Evolutionary conservation across 208 protist species (phyloP).

Genomic region (Trypanosoma vivax): DNA sequence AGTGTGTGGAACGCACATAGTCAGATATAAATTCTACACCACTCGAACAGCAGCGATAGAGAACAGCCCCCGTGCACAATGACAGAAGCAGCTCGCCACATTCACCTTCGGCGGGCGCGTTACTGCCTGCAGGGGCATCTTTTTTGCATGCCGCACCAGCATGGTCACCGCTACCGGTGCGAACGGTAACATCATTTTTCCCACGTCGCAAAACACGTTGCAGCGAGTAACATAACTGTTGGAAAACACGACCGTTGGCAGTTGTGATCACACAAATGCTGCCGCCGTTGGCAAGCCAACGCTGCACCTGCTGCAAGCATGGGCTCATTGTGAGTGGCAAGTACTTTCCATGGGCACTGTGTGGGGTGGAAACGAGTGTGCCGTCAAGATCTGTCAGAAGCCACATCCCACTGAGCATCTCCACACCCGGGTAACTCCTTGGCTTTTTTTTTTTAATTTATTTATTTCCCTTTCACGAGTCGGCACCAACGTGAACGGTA

Average conservation of each 20-base stretch:
- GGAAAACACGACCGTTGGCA: constrained; percentile 54
- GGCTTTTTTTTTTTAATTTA: no score
- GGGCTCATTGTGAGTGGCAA: constrained; percentile 51
- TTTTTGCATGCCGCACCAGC: neutral
- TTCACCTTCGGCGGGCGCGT: neutral
- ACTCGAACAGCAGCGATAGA: constrained; percentile 62
- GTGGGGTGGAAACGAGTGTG: constrained; percentile 75
- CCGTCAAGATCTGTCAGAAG: constrained; percentile 78
- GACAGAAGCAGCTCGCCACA: constrained; percentile 69
- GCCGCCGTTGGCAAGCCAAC: constrained; percentile 66
- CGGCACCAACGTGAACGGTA: no score
- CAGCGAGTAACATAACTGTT: constrained; percentile 69
- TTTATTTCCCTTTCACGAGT: no score
- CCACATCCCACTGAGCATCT: constrained; percentile 65
- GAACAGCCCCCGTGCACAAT: constrained; percentile 71
- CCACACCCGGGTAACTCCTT: neutral
- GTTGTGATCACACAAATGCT: constrained; percentile 82
- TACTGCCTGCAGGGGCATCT: neutral
- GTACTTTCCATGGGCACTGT: constrained; percentile 78
- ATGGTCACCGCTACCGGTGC: neutral
- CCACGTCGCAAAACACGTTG: constrained; percentile 30
- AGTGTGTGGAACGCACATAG: constrained; percentile 55
- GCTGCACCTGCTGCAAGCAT: constrained; percentile 40
- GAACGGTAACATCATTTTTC: neutral
- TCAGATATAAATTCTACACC: constrained; percentile 36